Conservation (phyloP, 768 basidiomycete species). For the Pholiota conissans region DNA sequence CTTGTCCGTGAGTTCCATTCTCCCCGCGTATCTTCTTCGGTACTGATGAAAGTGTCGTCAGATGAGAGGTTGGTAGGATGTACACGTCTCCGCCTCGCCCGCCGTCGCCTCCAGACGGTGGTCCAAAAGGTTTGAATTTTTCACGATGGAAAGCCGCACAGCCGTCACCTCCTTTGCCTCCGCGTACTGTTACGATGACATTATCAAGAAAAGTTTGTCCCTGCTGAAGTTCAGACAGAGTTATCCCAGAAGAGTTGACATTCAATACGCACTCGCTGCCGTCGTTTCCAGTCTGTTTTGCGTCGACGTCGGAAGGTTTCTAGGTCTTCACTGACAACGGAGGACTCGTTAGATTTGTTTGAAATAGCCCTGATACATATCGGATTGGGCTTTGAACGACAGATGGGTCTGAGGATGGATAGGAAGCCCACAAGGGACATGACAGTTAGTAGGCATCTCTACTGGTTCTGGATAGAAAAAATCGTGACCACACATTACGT, state of each 20-base stretch:
- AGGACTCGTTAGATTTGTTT: neutral
- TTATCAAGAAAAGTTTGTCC: conserved; percentile 83
- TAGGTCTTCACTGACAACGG: conserved; percentile 23
- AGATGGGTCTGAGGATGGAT: neutral
- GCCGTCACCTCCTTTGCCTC: conserved; percentile 86
- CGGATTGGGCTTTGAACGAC: neutral
- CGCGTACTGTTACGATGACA: conserved; percentile 74
- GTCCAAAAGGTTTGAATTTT: conserved; percentile 79
- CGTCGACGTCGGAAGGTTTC: conserved; percentile 47
- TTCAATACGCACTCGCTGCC: conserved; percentile 54
- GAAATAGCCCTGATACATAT: conserved; percentile 1
- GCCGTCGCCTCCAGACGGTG: conserved; percentile 93
- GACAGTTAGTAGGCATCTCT: neutral
- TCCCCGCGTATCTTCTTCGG: conserved; percentile 66
- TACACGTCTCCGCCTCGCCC: conserved; percentile 89
- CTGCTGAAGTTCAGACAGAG: conserved; percentile 35
- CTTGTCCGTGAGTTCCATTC: conserved; percentile 72
- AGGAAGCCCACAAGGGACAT: neutral
- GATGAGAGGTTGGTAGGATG: conserved; percentile 71
- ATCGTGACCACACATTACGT: conserved; percentile 5
- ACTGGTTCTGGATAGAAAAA: neutral
- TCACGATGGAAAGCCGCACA: conserved; percentile 93
- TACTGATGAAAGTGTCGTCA: conserved; percentile 78
- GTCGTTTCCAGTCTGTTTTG: conserved; percentile 75
- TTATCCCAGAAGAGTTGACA: neutral